A percentile compares a stretch with the other conserved stretches of the same genome.
Conservation (phyloP, 495 filamentous ascomycete species). For the Aspergillus campestris region DNA sequence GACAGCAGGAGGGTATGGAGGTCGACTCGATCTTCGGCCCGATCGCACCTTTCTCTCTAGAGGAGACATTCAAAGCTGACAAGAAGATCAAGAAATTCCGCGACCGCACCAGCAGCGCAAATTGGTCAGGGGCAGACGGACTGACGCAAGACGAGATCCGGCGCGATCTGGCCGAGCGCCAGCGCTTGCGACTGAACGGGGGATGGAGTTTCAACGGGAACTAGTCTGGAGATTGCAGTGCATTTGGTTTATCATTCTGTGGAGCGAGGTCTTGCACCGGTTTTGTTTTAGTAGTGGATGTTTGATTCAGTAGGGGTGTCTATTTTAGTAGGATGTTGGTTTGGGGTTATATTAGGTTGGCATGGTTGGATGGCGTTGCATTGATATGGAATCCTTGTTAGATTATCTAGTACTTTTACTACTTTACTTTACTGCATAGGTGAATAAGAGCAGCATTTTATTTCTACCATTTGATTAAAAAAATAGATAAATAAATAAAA, state of each 20-base stretch:
- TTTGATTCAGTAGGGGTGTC: neutral
- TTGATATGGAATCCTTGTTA: conserved; percentile 5
- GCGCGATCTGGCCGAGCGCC: conserved; percentile 69
- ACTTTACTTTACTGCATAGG: neutral
- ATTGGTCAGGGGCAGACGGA: conserved; percentile 78
- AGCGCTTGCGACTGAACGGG: conserved; percentile 72
- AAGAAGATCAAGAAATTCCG: conserved; percentile 79
- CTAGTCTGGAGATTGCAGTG: conserved; percentile 2
- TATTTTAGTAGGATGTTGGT: neutral
- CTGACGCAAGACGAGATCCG: conserved; percentile 83
- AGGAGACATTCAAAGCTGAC: conserved; percentile 84
- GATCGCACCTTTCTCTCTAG: conserved; percentile 77
- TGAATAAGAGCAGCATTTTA: too few relatives aligned
- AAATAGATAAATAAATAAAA: too few relatives aligned
- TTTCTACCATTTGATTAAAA: too few relatives aligned
- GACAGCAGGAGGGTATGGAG: conserved; percentile 72
- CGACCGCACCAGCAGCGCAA: conserved; percentile 81
- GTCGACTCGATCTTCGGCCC: conserved; percentile 85
- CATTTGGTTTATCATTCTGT: neutral
- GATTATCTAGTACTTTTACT: neutral
- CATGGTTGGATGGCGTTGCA: neutral
- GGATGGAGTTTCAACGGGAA: conserved; percentile 60
- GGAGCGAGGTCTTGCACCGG: neutral
- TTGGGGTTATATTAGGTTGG: conserved; percentile 3
- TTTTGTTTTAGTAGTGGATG: conserved; percentile 1